These are phyloP conservation scores for Lagenaria siceraria DNA, from an alignment of 306 rosid genomes.

Conservation along the genomic window DNA sequence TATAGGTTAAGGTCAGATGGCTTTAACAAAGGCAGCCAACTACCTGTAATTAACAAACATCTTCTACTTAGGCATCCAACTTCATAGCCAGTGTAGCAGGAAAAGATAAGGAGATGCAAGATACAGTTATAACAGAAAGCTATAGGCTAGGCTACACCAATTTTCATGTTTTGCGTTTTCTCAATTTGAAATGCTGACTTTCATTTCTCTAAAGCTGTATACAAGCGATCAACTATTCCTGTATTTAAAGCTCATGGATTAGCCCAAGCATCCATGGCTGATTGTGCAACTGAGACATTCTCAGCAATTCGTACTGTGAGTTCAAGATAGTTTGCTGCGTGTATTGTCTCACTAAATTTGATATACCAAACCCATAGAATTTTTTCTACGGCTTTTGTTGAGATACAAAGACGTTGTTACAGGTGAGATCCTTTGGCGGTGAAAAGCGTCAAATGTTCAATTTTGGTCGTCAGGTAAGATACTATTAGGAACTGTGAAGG, in stretches of 20 bases:
- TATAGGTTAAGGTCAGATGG: no score
- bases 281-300: conserved; percentile 82
- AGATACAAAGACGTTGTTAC: conserved; percentile 17
- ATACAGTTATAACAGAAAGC: not conserved
- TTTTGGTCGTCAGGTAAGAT: conserved; percentile 64
- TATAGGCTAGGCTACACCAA: not conserved
- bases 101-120: not conserved
- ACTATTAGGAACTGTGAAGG: not conserved
- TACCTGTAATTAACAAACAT: no score
- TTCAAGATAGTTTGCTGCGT: not conserved
- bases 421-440: conserved; percentile 94
- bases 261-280: conserved; percentile 86
- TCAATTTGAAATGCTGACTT: conserved; percentile 20
- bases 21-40: no score
- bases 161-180: not conserved
- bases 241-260: conserved; percentile 75
- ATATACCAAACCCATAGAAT: not conserved
- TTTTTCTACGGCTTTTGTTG: conserved; percentile 1
- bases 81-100: not conserved
- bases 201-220: conserved; percentile 46
- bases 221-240: conserved; percentile 89
- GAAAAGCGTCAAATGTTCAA: conserved; percentile 84
- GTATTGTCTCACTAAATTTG: not conserved
- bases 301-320: conserved; percentile 97
- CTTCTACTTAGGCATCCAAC: no score